Evolutionary conservation across 2,329 filamentous ascomycete genomes (phyloP), one percentile per base, ranked within the genome.

Genomic region (Fusarium abutilonis): DNA sequence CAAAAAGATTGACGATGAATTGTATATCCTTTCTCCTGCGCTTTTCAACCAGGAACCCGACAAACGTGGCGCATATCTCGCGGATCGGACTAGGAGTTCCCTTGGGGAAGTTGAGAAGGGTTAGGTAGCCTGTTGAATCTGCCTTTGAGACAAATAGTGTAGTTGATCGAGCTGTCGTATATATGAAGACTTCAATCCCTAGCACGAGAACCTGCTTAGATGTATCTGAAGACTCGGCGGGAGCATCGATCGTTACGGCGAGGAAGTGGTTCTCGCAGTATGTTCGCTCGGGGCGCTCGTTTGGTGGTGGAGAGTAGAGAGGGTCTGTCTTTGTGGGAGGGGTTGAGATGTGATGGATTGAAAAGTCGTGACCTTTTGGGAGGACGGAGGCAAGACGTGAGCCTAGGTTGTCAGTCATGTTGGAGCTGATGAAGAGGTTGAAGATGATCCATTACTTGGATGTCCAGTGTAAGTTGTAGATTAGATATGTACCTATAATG

Each of bases 101-200:
- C 66, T 79, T 84, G 14, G 88, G 84, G 0, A 91, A 79, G 15
- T 84, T 78, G 32, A 93, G 79, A 2, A 89, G 80, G 65, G 88
- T 81, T 9, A 97, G 79, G 73, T 92, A 96, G 21, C 96, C 95
- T 0, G 94, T 97, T 9, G 95, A 97, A 78, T 99, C 95, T 44
- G 95, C 95, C 77, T 99, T 99, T 63, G 93, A 94, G 21, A 99
- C 89, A 74, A 99, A 99, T 50, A 98, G 84, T 4, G 91, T 97
- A 2, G 90, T 96, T 21, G 92, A 85, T 68, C 86, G 84, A 41
- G 86, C 84, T 0, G 93, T 97, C 0, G 88, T 90, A 77, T 96
- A 99, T 58, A 99, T 85, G 68, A 95, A 83, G 47, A 97, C 82
- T 74, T 99, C 95, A 62, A 99, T 83, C 14, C 90, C 94, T 56